Evolutionary conservation across 2,329 filamentous ascomycete species (phyloP).

Genomic region (Didymella lethalis): DNA sequence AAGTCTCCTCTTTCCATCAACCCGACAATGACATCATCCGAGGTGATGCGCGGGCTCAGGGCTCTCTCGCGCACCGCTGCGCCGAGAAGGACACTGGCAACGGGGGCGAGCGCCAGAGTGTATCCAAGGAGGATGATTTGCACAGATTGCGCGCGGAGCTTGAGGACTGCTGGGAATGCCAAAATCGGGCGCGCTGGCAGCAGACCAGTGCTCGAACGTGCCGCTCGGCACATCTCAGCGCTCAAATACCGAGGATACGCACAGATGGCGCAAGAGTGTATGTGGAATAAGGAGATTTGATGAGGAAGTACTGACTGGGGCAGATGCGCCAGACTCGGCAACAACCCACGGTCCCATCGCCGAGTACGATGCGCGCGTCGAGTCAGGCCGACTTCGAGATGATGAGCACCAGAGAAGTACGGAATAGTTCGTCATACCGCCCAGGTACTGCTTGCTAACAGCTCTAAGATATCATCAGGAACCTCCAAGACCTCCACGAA

Average conservation of each 20-base stretch:
- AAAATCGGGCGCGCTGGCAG: constrained; percentile 14
- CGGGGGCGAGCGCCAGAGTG: constrained; percentile 4
- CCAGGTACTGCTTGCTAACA: constrained; percentile 9
- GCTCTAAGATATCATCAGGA: constrained; percentile 79
- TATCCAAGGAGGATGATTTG: constrained; percentile 36
- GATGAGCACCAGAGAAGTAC: constrained; percentile 90
- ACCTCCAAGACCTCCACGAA: constrained; percentile 86
- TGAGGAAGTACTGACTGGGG: constrained; percentile 16
- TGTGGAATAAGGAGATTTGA: constrained; percentile 1
- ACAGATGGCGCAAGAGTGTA: constrained; percentile 39
- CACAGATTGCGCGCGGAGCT: constrained; percentile 34
- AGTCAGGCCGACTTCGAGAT: constrained; percentile 76
- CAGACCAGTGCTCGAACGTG: constrained; percentile 13
- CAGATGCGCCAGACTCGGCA: constrained; percentile 26
- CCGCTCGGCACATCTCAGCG: constrained; percentile 19
- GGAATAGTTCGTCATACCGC: constrained; percentile 26
- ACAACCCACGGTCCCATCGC: constrained; percentile 72
- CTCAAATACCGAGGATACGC: constrained; percentile 39
- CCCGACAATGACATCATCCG: constrained; percentile 47
- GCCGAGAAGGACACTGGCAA: constrained; percentile 22
- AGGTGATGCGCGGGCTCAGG: constrained; percentile 39
- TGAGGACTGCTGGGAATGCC: constrained; percentile 20
- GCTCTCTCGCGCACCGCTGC: constrained; percentile 38
- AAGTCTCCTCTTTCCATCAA: not conserved
- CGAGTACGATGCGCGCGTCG: constrained; percentile 87